phyloP scores from a whole-genome alignment of 305 asterid genomes.

The Nicotiana rustica region DNA sequence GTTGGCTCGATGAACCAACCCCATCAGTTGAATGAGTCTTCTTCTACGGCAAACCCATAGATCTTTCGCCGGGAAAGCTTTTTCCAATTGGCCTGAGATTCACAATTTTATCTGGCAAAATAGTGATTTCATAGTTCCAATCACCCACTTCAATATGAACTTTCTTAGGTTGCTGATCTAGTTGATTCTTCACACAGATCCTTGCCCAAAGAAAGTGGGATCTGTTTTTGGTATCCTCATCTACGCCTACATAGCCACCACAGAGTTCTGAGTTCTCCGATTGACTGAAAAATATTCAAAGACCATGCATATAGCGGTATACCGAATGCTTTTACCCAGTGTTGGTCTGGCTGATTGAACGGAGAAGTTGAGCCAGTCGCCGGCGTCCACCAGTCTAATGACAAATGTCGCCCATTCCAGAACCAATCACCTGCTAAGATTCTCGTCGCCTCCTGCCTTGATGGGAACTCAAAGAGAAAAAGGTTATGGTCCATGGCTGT shows the following conservation, averaged over 20 bases:
- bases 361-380: too few species aligned
- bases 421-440: too few species aligned
- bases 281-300: background rate
- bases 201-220: background rate
- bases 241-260: background rate
- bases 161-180: background rate
- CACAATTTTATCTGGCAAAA: background rate
- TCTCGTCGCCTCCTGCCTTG: too few species aligned
- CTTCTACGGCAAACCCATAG: background rate
- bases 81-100: background rate
- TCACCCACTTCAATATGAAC: background rate
- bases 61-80: background rate
- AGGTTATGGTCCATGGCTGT: too few species aligned
- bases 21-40: background rate
- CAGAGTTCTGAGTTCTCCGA: background rate
- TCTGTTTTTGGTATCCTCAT: background rate
- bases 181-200: background rate
- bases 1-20: background rate
- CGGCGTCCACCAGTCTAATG: too few species aligned
- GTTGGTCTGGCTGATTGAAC: too few species aligned
- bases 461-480: too few species aligned
- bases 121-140: conserved; percentile 5
- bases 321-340: background rate
- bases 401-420: too few species aligned
- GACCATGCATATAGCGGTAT: background rate